A percentile compares a stretch with the other conserved stretches of the same genome.
These are phyloP conservation scores for Eucalyptus regnans DNA, from an alignment of 345 rosid genomes.

Conservation along the genomic window DNA sequence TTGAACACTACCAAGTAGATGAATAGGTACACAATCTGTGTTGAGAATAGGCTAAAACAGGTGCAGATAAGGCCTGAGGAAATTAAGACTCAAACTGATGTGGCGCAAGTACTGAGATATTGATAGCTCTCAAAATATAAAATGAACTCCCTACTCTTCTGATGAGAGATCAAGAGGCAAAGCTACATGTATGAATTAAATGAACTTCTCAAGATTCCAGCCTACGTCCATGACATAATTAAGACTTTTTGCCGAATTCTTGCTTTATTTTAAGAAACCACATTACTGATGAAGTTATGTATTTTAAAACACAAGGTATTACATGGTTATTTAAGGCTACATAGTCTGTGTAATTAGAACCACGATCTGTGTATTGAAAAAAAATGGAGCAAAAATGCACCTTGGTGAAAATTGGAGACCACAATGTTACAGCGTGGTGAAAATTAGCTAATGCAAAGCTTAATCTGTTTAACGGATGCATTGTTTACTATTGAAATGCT, in stretches of 20 bases:
- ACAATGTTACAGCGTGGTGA: not conserved
- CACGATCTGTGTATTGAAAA: not conserved
- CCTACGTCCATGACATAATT: not conserved
- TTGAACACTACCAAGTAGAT: not conserved
- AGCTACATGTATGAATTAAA: not conserved
- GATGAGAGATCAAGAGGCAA: not conserved
- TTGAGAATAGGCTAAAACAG: not conserved
- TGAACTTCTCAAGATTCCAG: not conserved
- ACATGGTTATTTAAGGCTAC: not conserved
- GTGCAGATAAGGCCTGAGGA: not conserved
- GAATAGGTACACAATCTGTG: not conserved
- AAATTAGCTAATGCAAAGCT: not conserved
- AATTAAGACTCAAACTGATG: not conserved
- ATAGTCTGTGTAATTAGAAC: not conserved
- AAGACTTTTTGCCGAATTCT: not conserved
- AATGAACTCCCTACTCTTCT: not conserved
- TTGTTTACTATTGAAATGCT: not conserved
- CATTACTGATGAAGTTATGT: not conserved
- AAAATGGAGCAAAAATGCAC: not conserved
- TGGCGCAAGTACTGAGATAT: not conserved
- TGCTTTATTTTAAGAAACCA: not conserved
- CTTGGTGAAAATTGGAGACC: not conserved
- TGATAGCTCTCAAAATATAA: not conserved
- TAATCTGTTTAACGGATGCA: not conserved
- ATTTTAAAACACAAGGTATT: not conserved